Evolutionary conservation across 1,284 basidiomycete species (phyloP), one percentile per base, ranked within the genome.

Genomic region (Serendipita sp.): DNA sequence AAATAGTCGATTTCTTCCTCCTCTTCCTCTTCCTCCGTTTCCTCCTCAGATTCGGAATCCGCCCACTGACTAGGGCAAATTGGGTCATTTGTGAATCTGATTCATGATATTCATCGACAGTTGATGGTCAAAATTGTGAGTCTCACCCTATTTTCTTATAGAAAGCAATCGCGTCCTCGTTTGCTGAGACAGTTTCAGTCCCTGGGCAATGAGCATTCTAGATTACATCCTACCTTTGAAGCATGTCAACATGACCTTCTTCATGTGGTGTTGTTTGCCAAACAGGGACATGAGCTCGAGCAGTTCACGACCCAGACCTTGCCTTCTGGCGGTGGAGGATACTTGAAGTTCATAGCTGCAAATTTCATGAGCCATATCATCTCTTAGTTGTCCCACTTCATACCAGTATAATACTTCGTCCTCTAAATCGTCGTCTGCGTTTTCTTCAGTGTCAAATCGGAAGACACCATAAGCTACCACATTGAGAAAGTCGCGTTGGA

Each of bases 281-380:
- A 90, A 77, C 2, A 70, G 71, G 15, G 70, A 70, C n/a, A 89
- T 70, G 26, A 73, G 73, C 1, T 75, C 69, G 66, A 84, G 74
- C 58, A 89, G 69, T 50, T 70, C 69, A 65, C 72, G 79, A 2
- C 87, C 88, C 1, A 88, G 68, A 3, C 86, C 86, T 41, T 71
- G 71, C 5, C 83, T 73, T 67, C 77, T 78, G 35, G 69, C 71
- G 1, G 66, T 49, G 30, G 70, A 64, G 0, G 73, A 71, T 3
- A 88, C 77, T 68, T 90, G 88, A 4, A 89, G 70, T 63, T 90
- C 88, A 68, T 90, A 90, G 68, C 87, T 90, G 60, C 26, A 15
- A 17, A n/a, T 15, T 29, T 35, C 55, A 30, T 63, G 12, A 58
- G 42, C 12, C 22, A n/a, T 43, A 30, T 60, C 35, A 61, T 32